These are phyloP conservation scores for Sideroxylon spinosum DNA, from an alignment of 179 eudicot genomes.

Conservation along the genomic window DNA sequence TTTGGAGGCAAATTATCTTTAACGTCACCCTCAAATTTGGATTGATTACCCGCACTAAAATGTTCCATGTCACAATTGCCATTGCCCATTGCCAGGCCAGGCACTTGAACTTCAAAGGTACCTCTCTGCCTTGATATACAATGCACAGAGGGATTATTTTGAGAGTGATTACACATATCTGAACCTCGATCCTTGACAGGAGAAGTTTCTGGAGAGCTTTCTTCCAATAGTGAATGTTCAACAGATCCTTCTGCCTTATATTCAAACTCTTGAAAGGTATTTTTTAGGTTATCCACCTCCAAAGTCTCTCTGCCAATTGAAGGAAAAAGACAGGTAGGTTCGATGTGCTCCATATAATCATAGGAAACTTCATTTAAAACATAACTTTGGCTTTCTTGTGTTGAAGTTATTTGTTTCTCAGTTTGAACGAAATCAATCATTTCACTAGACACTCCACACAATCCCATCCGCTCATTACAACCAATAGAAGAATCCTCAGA, in stretches of 20 bases:
- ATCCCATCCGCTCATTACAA: constrained; percentile 6
- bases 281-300: constrained; percentile 19
- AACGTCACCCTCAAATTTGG: constrained; percentile 10
- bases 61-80: constrained; percentile 10
- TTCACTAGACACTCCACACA: too few species aligned
- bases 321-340: constrained; percentile 4
- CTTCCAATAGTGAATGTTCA: constrained; percentile 20
- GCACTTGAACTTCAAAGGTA: constrained; percentile 18
- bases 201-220: constrained; percentile 25
- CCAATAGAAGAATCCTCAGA: constrained; percentile 22
- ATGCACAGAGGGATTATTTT: constrained; percentile 16
- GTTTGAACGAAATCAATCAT: background rate
- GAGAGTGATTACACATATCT: constrained; percentile 18
- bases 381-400: constrained; percentile 26
- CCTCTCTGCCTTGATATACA: constrained; percentile 18
- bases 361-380: constrained; percentile 34
- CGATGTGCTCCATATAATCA: constrained; percentile 30
- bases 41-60: constrained; percentile 13
- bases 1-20: constrained; percentile 16
- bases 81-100: constrained; percentile 14
- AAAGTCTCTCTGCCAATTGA: constrained; percentile 18
- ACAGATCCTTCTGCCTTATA: constrained; percentile 22
- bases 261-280: constrained; percentile 17
- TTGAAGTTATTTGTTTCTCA: constrained; percentile 24
- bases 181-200: constrained; percentile 11